phyloP scores from a whole-genome alignment of 176 grass and related monocot genomes.

The Lolium perenne region DNA sequence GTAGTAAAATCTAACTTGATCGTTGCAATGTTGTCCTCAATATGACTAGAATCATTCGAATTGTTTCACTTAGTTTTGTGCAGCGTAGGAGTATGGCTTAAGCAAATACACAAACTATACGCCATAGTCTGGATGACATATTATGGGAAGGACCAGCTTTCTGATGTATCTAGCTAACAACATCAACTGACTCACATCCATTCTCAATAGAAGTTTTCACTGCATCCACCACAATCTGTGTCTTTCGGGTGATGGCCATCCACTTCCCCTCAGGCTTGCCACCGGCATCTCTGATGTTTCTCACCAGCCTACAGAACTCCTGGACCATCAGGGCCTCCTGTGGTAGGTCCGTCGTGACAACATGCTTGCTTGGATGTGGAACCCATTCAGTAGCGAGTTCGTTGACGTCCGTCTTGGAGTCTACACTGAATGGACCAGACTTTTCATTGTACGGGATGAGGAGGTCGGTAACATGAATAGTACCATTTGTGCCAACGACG shows the following conservation, averaged over 20 bases:
- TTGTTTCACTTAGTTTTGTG: constrained; percentile 17
- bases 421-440: constrained; percentile 46
- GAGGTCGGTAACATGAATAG: constrained; percentile 68
- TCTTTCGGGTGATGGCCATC: constrained; percentile 72
- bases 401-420: constrained; percentile 51
- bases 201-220: constrained; percentile 73
- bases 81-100: not conserved
- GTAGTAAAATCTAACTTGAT: not conserved
- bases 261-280: constrained; percentile 71
- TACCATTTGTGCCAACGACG: constrained; percentile 66
- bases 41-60: not conserved
- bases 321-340: constrained; percentile 77
- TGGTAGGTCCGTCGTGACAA: constrained; percentile 53
- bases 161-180: constrained; percentile 40
- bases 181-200: constrained; percentile 53
- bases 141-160: not conserved
- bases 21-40: not conserved
- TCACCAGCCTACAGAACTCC: constrained; percentile 70
- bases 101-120: not conserved
- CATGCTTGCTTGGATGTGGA: constrained; percentile 58
- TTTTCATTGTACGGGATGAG: constrained; percentile 72
- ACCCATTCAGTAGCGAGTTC: constrained; percentile 60
- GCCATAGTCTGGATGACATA: not conserved
- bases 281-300: constrained; percentile 55
- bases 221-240: constrained; percentile 74